These are phyloP conservation scores for Brassica juncea DNA, from an alignment of 345 rosid species.

Conservation along the genomic window DNA sequence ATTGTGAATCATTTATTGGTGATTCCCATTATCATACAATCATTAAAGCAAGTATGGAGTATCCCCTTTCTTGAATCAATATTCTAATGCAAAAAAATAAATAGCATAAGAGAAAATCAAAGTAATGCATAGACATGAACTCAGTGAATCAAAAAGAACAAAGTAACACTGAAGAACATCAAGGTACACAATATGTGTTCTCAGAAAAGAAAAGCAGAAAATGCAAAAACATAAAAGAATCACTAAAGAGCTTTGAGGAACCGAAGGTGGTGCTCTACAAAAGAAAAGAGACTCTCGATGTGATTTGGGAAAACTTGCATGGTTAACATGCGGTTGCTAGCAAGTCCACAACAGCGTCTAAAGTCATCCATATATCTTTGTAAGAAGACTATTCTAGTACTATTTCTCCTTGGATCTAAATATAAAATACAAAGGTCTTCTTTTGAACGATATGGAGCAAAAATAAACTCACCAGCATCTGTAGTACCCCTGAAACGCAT, in stretches of 20 bases:
- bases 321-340: background rate
- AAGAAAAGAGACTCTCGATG: conserved; percentile 9
- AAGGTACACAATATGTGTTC: background rate
- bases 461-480: conserved; percentile 17
- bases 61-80: background rate
- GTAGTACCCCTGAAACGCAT: background rate
- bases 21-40: too few relatives aligned
- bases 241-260: background rate
- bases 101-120: background rate
- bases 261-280: background rate
- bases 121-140: too few relatives aligned
- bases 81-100: background rate
- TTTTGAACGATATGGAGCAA: background rate
- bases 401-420: background rate
- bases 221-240: background rate
- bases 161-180: background rate
- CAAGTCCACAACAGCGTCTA: background rate
- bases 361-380: background rate
- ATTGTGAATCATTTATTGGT: background rate
- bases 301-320: background rate
- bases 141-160: background rate
- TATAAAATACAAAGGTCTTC: background rate
- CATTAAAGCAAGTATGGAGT: background rate
- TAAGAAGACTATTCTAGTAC: background rate
- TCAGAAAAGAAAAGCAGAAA: background rate